Evolutionary conservation across 176 grass and related monocot species (phyloP).

Genomic region (Urochloa ruziziensis): DNA sequence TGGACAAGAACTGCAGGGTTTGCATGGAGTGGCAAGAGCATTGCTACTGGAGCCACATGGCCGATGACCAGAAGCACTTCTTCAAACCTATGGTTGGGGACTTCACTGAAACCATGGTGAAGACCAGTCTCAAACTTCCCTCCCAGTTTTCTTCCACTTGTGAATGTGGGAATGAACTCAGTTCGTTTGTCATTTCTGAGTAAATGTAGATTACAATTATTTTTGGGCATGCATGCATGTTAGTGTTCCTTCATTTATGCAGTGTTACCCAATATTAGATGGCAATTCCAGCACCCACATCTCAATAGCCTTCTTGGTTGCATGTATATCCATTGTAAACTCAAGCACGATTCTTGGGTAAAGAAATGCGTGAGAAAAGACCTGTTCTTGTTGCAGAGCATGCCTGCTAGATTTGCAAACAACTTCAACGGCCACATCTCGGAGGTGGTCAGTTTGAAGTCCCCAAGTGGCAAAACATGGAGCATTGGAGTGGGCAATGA

Average conservation of each 20-base stretch:
- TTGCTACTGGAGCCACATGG: slow-evolving; percentile 52
- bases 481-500: slow-evolving; percentile 19
- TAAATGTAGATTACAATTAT: background rate
- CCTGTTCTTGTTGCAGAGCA: background rate
- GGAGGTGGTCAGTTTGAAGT: slow-evolving; percentile 19
- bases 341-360: background rate
- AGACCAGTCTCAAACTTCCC: background rate
- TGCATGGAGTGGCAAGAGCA: slow-evolving; percentile 45
- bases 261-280: background rate
- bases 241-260: background rate
- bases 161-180: background rate
- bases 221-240: background rate
- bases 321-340: background rate
- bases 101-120: slow-evolving; percentile 44
- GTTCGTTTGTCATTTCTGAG: background rate
- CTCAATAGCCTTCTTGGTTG: background rate
- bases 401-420: slow-evolving; percentile 34
- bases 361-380: background rate
- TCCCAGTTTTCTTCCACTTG: background rate
- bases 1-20: slow-evolving; percentile 16
- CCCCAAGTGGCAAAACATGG: slow-evolving; percentile 20
- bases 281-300: background rate
- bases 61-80: slow-evolving; percentile 45
- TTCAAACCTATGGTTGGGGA: slow-evolving; percentile 36
- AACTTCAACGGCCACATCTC: slow-evolving; percentile 50